Conservation (phyloP, 768 basidiomycete genomes). For the Agrocybe chaxingu region DNA sequence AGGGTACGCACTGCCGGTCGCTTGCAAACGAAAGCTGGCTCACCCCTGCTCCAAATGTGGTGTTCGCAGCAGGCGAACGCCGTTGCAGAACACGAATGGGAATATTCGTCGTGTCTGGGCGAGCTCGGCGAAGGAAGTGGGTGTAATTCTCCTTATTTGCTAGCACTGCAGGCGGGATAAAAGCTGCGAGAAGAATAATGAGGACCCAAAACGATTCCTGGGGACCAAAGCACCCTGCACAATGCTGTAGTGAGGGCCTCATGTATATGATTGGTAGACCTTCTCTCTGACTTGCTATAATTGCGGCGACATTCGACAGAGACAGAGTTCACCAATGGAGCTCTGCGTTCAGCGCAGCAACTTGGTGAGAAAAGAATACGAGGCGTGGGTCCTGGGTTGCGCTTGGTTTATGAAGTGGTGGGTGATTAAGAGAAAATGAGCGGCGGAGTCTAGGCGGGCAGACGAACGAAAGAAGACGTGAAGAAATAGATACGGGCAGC, state of each 20-base stretch:
- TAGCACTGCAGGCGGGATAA: conserved; percentile 3
- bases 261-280: no score
- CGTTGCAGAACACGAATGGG: conserved; percentile 22
- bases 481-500: no score
- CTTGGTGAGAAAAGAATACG: conserved; percentile 3
- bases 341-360: not conserved
- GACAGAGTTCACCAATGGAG: no score
- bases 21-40: conserved; percentile 40
- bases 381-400: not conserved
- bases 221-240: no score
- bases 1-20: conserved; percentile 39
- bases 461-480: no score
- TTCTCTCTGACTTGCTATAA: no score
- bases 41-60: conserved; percentile 35
- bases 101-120: conserved; percentile 25
- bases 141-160: conserved; percentile 7
- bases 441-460: no score
- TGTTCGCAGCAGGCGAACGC: conserved; percentile 24
- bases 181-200: conserved; percentile 12
- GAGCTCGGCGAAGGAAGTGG: conserved; percentile 20
- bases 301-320: no score
- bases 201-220: not conserved
- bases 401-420: no score
- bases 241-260: no score
- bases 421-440: no score